Percentiles rank a stretch among this genome's conserved stretches.
These are phyloP conservation scores for Pontederia crassipes DNA, from an alignment of 176 grass and related monocot genomes.

Conservation along the genomic window DNA sequence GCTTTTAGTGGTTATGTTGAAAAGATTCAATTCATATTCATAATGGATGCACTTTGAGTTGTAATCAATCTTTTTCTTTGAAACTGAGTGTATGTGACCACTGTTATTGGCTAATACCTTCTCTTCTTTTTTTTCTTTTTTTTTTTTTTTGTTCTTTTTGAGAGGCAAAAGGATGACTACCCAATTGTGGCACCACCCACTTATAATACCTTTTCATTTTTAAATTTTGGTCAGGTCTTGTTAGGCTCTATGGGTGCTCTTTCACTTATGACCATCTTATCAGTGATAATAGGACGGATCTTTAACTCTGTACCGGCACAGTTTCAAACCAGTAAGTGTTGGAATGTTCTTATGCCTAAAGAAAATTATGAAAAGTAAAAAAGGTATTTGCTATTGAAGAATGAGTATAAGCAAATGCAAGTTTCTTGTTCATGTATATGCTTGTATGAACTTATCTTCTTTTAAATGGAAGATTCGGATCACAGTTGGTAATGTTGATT, in stretches of 20 bases:
- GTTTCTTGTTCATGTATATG: neutral
- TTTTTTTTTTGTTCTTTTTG: no score
- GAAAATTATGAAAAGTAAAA: neutral
- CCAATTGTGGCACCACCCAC: no score
- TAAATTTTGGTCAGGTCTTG: slow-evolving; percentile 53
- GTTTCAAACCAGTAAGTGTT: slow-evolving; percentile 85
- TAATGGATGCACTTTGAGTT: no score
- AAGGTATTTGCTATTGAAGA: neutral
- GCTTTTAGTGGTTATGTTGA: no score
- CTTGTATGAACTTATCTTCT: neutral
- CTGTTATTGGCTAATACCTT: no score
- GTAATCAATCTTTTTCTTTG: no score
- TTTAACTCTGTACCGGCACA: slow-evolving; percentile 84
- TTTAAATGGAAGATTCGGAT: neutral
- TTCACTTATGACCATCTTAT: slow-evolving; percentile 80
- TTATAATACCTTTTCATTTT: slow-evolving; percentile 12
- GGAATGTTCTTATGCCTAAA: neutral
- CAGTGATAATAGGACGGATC: slow-evolving; percentile 75
- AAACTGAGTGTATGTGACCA: no score
- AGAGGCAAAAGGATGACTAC: no score
- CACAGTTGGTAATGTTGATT: slow-evolving; percentile 6
- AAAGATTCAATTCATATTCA: no score
- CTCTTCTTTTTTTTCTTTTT: no score
- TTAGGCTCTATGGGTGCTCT: slow-evolving; percentile 81
- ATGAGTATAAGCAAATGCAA: neutral